phyloP scores from a whole-genome alignment of 1,139 yeast species.

The Groenewaldozyma auringiensis region DNA sequence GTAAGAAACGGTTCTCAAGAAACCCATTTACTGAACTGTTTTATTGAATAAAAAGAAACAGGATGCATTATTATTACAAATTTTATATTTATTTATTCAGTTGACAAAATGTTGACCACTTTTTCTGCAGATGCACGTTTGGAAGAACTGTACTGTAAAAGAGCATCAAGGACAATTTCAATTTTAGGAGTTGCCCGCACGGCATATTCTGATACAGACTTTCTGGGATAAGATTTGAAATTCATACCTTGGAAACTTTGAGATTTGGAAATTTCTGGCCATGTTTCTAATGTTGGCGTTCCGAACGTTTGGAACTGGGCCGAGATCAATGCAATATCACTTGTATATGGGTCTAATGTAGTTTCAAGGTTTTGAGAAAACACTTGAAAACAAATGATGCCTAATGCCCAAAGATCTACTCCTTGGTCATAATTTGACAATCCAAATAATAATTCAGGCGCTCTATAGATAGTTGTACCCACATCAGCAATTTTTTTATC shows the following conservation, averaged over 20 bases:
- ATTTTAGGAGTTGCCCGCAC: conserved; percentile 32
- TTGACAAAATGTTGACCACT: conserved; percentile 15
- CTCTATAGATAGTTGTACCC: conserved; percentile 68
- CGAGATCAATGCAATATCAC: conserved; percentile 60
- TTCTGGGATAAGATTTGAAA: conserved; percentile 31
- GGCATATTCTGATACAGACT: conserved; percentile 27
- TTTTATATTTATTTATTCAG: neutral
- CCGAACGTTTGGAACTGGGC: conserved; percentile 63
- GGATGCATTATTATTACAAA: too few relatives aligned
- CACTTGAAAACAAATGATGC: conserved; percentile 57
- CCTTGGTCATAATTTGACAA: conserved; percentile 50
- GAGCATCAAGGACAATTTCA: conserved; percentile 25
- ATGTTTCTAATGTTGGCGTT: conserved; percentile 46
- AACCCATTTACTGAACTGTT: conserved; percentile 22
- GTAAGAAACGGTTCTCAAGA: conserved; percentile 16
- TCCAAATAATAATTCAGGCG: conserved; percentile 79
- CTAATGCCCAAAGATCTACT: conserved; percentile 79
- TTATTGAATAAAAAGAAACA: conserved; percentile 15
- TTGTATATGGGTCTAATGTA: conserved; percentile 34
- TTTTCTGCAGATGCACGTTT: conserved; percentile 31
- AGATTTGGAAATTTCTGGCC: conserved; percentile 42
- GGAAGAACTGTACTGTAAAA: conserved; percentile 38
- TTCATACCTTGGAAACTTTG: conserved; percentile 37
- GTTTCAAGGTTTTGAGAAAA: conserved; percentile 36
- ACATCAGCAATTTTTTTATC: conserved; percentile 54